Evolutionary conservation across 768 basidiomycete genomes (phyloP).

Genomic region (Suillus luteus): DNA sequence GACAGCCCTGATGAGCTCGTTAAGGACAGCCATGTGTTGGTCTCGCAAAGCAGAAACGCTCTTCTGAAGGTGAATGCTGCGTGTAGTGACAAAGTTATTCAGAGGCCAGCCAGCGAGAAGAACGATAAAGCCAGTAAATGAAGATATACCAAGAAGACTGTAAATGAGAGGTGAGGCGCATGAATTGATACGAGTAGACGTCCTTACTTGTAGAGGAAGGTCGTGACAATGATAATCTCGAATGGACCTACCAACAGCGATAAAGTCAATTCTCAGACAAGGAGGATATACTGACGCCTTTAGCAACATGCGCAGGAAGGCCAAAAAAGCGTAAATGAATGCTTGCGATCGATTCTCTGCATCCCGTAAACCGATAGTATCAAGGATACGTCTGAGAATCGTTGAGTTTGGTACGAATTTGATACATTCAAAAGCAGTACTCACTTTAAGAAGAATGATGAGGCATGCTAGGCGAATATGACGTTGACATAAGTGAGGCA

Average conservation of each 20-base stretch:
- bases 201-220: constrained; percentile 74
- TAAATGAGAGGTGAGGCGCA: constrained; percentile 6
- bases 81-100: constrained; percentile 41
- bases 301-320: constrained; percentile 56
- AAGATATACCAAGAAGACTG: constrained; percentile 66
- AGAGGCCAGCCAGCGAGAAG: constrained; percentile 53
- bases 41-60: constrained; percentile 39
- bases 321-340: constrained; percentile 77
- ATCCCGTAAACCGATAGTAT: constrained; percentile 40
- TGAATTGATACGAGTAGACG: not conserved
- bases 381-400: constrained; percentile 55
- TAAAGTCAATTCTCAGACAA: not conserved
- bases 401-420: not conserved
- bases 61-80: constrained; percentile 40
- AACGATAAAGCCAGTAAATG: constrained; percentile 66
- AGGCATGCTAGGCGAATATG: constrained; percentile 67
- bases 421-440: constrained; percentile 15
- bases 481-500: constrained; percentile 67
- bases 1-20: constrained; percentile 44
- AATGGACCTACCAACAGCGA: constrained; percentile 54
- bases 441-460: constrained; percentile 84
- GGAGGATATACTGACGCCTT: constrained; percentile 55
- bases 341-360: constrained; percentile 56
- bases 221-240: constrained; percentile 70
- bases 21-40: constrained; percentile 45